A percentile compares a stretch with the other conserved stretches of the same genome.
Evolutionary conservation across 2,329 filamentous ascomycete species (phyloP).

Genomic region (Pestalotiopsis fici): DNA sequence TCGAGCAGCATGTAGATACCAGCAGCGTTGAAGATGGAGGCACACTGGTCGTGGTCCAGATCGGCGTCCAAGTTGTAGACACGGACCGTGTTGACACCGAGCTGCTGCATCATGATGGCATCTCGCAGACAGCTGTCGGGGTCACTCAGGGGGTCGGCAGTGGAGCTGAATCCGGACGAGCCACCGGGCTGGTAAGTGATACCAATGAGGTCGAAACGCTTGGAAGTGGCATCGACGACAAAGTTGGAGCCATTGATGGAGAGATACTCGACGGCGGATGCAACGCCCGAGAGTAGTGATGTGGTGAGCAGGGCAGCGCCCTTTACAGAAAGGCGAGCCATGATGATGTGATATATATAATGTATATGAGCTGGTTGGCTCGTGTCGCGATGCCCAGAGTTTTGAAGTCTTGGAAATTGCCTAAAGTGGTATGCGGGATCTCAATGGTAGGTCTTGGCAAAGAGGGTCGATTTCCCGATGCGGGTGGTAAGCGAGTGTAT

Average conservation of each 20-base stretch:
- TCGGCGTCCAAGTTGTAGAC: conserved; percentile 65
- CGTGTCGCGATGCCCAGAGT: not conserved
- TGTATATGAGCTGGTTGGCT: not conserved
- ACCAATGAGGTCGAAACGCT: conserved; percentile 63
- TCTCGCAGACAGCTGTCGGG: conserved; percentile 57
- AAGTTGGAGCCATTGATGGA: conserved; percentile 42
- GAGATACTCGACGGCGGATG: conserved; percentile 5
- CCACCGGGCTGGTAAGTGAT: conserved; percentile 68
- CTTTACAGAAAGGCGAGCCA: not conserved
- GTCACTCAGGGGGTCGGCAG: conserved; percentile 56
- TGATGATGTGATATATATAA: not conserved
- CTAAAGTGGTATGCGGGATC: conserved; percentile 1
- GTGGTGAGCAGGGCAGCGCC: not conserved
- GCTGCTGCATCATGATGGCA: conserved; percentile 62
- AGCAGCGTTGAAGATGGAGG: conserved; percentile 64
- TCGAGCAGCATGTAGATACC: conserved; percentile 67
- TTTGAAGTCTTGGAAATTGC: conserved; percentile 2
- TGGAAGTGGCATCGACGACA: conserved; percentile 52
- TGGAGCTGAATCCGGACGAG: conserved; percentile 50
- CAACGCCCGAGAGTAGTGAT: not conserved
- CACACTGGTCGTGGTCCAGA: conserved; percentile 63
- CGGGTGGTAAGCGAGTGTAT: not conserved
- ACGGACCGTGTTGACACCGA: conserved; percentile 64
- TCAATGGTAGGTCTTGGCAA: conserved; percentile 7
- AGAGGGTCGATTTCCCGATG: not conserved